Percentiles rank a stretch among this genome's conserved stretches.
Conservation (phyloP, 2,329 filamentous ascomycete genomes). For the Aspergillus fructus region DNA sequence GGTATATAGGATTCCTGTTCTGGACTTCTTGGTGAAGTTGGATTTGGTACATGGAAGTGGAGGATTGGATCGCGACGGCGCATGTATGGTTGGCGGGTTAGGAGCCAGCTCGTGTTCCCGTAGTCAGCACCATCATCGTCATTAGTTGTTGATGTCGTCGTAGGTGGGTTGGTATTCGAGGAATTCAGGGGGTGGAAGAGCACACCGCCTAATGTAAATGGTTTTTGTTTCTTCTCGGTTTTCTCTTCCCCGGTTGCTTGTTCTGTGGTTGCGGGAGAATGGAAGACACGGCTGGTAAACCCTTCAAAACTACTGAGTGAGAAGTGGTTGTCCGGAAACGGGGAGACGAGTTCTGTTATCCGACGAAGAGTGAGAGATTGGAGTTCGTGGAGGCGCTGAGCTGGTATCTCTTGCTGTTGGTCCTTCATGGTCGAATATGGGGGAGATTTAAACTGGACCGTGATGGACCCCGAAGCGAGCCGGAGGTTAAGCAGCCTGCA, state of each 20-base stretch:
- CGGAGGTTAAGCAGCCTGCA: constrained; percentile 33
- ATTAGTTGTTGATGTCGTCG: background rate
- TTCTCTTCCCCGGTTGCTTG: background rate
- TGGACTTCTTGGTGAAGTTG: constrained; percentile 2
- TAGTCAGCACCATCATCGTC: constrained; percentile 1
- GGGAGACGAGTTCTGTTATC: constrained; percentile 51
- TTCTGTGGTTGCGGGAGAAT: background rate
- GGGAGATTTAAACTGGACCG: constrained; percentile 27
- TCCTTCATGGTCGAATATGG: background rate
- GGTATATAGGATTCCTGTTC: background rate
- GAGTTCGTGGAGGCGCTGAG: constrained; percentile 22
- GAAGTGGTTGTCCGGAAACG: constrained; percentile 42
- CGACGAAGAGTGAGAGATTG: constrained; percentile 49
- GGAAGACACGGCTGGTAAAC: constrained; percentile 46
- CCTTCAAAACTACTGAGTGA: constrained; percentile 43
- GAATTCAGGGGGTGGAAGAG: constrained; percentile 45
- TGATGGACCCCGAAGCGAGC: constrained; percentile 34
- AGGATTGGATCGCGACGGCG: constrained; percentile 24
- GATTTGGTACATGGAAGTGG: constrained; percentile 14
- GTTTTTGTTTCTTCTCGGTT: constrained; percentile 19
- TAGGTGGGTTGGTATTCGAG: background rate
- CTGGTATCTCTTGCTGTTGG: constrained; percentile 6
- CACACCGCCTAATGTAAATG: constrained; percentile 51
- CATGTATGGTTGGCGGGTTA: constrained; percentile 41
- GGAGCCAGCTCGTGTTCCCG: constrained; percentile 33